Conservation (phyloP, 129 eudicot genomes). For the Flaveria trinervia region DNA sequence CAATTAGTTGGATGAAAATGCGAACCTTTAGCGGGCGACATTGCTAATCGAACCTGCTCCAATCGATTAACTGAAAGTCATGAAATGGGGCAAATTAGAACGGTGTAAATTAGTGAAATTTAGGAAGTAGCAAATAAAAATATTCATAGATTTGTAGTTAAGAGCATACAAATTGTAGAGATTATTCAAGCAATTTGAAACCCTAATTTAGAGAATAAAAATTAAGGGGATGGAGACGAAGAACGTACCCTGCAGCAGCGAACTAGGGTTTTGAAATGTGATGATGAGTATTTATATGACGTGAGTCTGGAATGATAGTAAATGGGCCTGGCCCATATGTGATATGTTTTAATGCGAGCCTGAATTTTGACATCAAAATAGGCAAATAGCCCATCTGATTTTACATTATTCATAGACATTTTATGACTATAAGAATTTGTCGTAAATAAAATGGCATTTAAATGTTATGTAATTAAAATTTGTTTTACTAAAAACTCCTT, state of each 20-base stretch:
- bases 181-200: not conserved
- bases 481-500: too few relatives aligned
- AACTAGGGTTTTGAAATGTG: constrained; percentile 29
- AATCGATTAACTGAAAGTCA: constrained; percentile 15
- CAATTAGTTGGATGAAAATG: not conserved
- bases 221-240: not conserved
- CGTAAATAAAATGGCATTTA: too few relatives aligned
- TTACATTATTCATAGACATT: too few relatives aligned
- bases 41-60: constrained; percentile 13
- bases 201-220: not conserved
- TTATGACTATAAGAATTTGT: too few relatives aligned
- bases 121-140: not conserved
- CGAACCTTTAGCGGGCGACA: constrained; percentile 36
- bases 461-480: too few relatives aligned
- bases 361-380: not conserved
- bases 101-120: not conserved
- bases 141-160: not conserved
- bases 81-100: not conserved
- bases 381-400: not conserved
- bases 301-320: not conserved
- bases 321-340: constrained; percentile 22
- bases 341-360: too few relatives aligned
- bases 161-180: not conserved
- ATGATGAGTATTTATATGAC: not conserved
- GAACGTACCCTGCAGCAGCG: constrained; percentile 26